Conservation (phyloP, 163 green algal species). For the Smithsoniella earleae region DNA sequence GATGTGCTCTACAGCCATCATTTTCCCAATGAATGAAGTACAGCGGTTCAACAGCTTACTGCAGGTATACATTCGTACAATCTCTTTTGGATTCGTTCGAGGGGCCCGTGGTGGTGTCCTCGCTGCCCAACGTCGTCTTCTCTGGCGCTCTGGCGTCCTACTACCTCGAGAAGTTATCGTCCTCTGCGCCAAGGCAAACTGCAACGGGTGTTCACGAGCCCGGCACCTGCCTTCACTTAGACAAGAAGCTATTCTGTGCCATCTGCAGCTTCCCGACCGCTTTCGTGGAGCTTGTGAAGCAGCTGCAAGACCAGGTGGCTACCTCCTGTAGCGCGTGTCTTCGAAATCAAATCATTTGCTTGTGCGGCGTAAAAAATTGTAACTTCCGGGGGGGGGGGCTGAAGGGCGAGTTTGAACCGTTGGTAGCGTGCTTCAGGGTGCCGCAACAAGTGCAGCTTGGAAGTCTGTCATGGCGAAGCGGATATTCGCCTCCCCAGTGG, state of each 20-base stretch:
- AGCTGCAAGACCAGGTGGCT: background rate
- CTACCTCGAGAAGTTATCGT: background rate
- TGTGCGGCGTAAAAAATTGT: too few relatives aligned
- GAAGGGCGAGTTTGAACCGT: too few relatives aligned
- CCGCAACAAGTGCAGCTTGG: background rate
- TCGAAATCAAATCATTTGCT: too few relatives aligned
- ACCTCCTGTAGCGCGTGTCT: too few relatives aligned
- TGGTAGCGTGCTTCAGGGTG: too few relatives aligned
- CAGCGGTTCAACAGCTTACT: too few relatives aligned
- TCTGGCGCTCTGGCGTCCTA: conserved; percentile 55
- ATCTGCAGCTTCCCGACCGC: conserved; percentile 30
- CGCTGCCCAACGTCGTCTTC: conserved; percentile 77
- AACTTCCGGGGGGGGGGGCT: too few relatives aligned
- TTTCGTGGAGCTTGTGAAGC: background rate
- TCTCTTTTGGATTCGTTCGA: conserved; percentile 49
- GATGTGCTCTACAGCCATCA: too few relatives aligned
- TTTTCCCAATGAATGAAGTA: too few relatives aligned
- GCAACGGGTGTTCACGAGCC: conserved; percentile 31
- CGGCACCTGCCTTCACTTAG: conserved; percentile 34
- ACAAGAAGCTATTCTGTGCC: background rate
- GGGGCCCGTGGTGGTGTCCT: conserved; percentile 37
- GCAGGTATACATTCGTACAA: conserved; percentile 48
- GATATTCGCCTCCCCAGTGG: background rate
- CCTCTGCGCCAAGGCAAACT: conserved; percentile 24
- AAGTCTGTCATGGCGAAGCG: conserved; percentile 14